Conservation (phyloP, 148 eudicot genomes). For the Limonium bicolor region DNA sequence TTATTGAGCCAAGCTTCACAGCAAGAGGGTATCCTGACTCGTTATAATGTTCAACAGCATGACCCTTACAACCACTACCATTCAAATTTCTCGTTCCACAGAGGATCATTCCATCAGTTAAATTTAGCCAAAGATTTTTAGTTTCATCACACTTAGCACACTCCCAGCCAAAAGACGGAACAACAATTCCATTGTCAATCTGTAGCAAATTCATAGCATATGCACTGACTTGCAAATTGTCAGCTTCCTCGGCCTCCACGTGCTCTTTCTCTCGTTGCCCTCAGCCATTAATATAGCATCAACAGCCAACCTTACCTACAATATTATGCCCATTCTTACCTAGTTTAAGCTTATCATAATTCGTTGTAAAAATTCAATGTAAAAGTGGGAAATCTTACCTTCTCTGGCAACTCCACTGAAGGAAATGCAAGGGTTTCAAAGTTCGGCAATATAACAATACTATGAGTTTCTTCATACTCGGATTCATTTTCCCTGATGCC, state of each 20-base stretch:
- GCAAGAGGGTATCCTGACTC: slow-evolving; percentile 67
- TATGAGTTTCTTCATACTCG: slow-evolving; percentile 49
- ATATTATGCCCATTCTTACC: neutral
- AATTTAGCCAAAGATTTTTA: slow-evolving; percentile 84
- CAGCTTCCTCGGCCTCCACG: slow-evolving; percentile 80
- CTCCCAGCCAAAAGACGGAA: slow-evolving; percentile 88
- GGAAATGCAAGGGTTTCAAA: slow-evolving; percentile 64
- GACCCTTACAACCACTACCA: slow-evolving; percentile 88
- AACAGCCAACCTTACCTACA: slow-evolving; percentile 81
- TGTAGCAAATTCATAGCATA: slow-evolving; percentile 57
- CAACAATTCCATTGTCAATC: slow-evolving; percentile 44
- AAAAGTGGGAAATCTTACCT: slow-evolving; percentile 21
- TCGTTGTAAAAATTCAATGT: neutral
- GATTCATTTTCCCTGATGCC: slow-evolving; percentile 78
- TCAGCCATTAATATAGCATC: slow-evolving; percentile 61
- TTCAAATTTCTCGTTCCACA: slow-evolving; percentile 94
- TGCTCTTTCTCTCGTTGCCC: slow-evolving; percentile 88
- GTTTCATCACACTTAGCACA: slow-evolving; percentile 84
- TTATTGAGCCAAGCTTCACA: slow-evolving; percentile 89
- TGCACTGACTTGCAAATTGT: slow-evolving; percentile 54
- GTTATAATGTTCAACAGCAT: slow-evolving; percentile 72
- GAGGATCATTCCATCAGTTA: slow-evolving; percentile 79
- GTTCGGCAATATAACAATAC: slow-evolving; percentile 59
- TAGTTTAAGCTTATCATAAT: neutral
- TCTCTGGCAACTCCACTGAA: slow-evolving; percentile 83